A percentile compares a stretch with the other conserved stretches of the same genome.
Evolutionary conservation across 2,329 filamentous ascomycete species (phyloP).

Genomic region (Bipolaris victoriae): DNA sequence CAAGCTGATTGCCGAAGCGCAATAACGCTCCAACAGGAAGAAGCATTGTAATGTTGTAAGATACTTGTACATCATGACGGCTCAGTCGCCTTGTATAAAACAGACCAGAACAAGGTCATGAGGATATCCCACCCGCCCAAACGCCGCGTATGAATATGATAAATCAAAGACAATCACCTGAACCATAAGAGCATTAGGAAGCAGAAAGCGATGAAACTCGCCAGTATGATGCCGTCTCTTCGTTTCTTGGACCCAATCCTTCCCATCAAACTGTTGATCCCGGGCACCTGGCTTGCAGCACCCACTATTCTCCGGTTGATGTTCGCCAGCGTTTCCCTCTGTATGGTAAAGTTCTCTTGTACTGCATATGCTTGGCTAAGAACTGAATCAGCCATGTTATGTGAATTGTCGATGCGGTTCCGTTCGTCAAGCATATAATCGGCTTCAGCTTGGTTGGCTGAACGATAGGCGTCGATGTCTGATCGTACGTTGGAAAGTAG

Average conservation of each 20-base stretch:
- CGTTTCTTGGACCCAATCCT: conserved; percentile 95
- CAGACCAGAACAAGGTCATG: conserved; percentile 26
- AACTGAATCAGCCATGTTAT: conserved; percentile 87
- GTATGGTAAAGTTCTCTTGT: conserved; percentile 85
- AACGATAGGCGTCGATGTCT: conserved; percentile 89
- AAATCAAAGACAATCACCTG: conserved; percentile 29
- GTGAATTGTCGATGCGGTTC: conserved; percentile 81
- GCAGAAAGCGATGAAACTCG: conserved; percentile 87
- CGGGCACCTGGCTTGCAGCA: conserved; percentile 89
- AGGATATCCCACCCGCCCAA: conserved; percentile 38
- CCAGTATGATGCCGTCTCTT: conserved; percentile 92
- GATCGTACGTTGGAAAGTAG: conserved; percentile 87
- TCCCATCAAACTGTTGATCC: conserved; percentile 87
- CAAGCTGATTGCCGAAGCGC: conserved; percentile 59
- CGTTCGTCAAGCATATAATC: conserved; percentile 98
- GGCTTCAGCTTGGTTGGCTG: conserved; percentile 81
- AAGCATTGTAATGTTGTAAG: conserved; percentile 12
- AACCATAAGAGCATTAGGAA: conserved; percentile 79
- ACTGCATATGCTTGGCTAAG: conserved; percentile 96
- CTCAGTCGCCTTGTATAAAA: conserved; percentile 22
- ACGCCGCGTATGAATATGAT: conserved; percentile 22
- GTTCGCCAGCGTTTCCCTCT: conserved; percentile 84
- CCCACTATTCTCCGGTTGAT: conserved; percentile 90
- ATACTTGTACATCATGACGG: conserved; percentile 42
- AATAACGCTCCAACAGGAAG: neutral